Base-by-base conservation (phyloP, 2,329 filamentous ascomycete species). In the Orbilia brochopaga region DNA sequence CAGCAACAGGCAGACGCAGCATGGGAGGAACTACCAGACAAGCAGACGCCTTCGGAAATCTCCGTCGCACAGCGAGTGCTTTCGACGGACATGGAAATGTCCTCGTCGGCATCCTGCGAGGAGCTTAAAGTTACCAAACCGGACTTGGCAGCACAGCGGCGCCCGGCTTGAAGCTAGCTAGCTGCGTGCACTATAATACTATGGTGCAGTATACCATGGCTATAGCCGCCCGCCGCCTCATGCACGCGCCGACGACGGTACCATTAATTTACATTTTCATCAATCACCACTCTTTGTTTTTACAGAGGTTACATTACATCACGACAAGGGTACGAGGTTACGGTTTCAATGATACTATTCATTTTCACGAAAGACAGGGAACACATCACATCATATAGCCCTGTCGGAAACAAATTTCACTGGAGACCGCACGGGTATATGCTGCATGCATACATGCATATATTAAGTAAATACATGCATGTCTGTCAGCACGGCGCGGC, bases 11-110 rank as follows among this genome's bases (percentile, higher is more conserved):
- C 46, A 13, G 67, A 72, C 10, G 60, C 59, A 46, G 67, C 67
- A 27, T 72, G 67, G 67, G 67, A 72, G 35, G 23, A 35, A 5
- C 67, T 72, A 21, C 67, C 67, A 15, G 67, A 72, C 21, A 72
- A 72, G 23, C 59, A 72, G 51, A 24, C 30, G 21, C 65, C 67
- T 3, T 58, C 65, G 13, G 59, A 69, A 30, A 51, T 72, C 35
- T 32, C 46, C 24, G 51, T 72, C n/a, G 2, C 59, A 32, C 67
- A 72, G 59, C 17, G 60, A 27, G 24, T 72, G 19, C 54, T 42
- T n/a, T 59, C 60, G 3, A 53, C 56, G 13, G 67, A 72, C 27
- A 27, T 65, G 15, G 67, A 72, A 21, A 19, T 65, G n/a, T 65
- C 67, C 5, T 61, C 60, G 30, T 48, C 56, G 24, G 27, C 35